These are phyloP conservation scores for Aspergillus nidulans DNA, from an alignment of 495 filamentous ascomycete genomes.

Conservation along the genomic window DNA sequence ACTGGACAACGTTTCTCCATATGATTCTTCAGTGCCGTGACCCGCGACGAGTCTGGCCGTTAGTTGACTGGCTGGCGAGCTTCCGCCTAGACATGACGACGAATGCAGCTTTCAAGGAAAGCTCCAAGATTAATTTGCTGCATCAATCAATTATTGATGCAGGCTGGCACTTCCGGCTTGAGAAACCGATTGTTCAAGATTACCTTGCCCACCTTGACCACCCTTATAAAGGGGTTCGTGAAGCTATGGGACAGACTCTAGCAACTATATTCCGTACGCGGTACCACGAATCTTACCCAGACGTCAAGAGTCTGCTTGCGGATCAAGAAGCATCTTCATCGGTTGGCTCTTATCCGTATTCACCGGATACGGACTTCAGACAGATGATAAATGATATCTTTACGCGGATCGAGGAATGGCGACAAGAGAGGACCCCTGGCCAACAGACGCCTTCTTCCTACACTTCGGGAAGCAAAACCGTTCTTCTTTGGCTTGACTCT, in stretches of 20 bases:
- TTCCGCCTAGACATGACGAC: slow-evolving; percentile 92
- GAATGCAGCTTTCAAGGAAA: slow-evolving; percentile 98
- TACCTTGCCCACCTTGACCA: slow-evolving; percentile 92
- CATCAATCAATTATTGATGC: slow-evolving; percentile 82
- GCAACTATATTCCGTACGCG: slow-evolving; percentile 81
- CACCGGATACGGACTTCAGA: slow-evolving; percentile 68
- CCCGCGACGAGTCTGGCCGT: slow-evolving; percentile 77
- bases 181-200: slow-evolving; percentile 85
- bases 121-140: slow-evolving; percentile 88
- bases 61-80: slow-evolving; percentile 76
- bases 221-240: slow-evolving; percentile 93
- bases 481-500: slow-evolving; percentile 89
- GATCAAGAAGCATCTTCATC: slow-evolving; percentile 74
- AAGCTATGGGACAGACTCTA: slow-evolving; percentile 87
- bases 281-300: slow-evolving; percentile 86
- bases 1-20: slow-evolving; percentile 93
- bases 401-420: slow-evolving; percentile 77
- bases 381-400: slow-evolving; percentile 74
- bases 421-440: slow-evolving; percentile 75
- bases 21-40: slow-evolving; percentile 80
- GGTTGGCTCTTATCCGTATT: slow-evolving; percentile 80
- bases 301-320: slow-evolving; percentile 69
- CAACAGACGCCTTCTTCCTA: slow-evolving; percentile 92
- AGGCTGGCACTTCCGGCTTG: slow-evolving; percentile 94
- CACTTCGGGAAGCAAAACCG: slow-evolving; percentile 93